Evolutionary conservation across 139 green algal species (phyloP).

Genomic region (Asterochloris erici): DNA sequence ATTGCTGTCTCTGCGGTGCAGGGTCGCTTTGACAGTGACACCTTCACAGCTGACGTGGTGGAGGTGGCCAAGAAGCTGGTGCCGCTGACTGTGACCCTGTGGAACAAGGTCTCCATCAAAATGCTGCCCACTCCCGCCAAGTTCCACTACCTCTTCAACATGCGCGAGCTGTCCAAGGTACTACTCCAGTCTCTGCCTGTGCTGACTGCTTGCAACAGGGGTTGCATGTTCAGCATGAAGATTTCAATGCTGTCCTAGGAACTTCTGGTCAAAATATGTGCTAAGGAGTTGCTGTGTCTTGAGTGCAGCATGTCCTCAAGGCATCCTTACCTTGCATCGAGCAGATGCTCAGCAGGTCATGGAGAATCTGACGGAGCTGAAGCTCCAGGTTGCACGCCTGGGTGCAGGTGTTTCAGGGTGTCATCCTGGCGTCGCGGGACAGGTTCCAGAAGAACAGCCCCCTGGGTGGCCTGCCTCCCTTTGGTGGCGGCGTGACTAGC

Average conservation of each 20-base stretch:
- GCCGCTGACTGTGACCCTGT: conserved; percentile 79
- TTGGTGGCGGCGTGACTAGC: conserved; percentile 67
- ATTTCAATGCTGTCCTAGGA: no score
- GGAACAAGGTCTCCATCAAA: conserved; percentile 71
- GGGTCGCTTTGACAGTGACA: conserved; percentile 41
- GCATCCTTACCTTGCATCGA: no score
- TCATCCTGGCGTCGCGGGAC: conserved; percentile 74
- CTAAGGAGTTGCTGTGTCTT: no score
- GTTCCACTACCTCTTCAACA: conserved; percentile 97
- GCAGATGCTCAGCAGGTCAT: no score
- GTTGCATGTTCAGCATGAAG: no score
- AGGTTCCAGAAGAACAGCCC: conserved; percentile 37
- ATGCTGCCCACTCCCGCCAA: conserved; percentile 94
- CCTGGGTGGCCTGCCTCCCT: conserved; percentile 26
- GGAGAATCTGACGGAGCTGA: background rate
- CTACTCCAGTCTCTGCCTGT: conserved; percentile 28
- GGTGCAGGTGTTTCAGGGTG: conserved; percentile 59
- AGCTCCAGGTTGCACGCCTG: background rate
- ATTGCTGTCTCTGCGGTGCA: background rate
- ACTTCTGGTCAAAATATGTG: no score
- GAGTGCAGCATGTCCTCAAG: no score
- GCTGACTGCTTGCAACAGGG: background rate
- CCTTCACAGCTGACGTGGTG: conserved; percentile 46
- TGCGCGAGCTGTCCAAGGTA: conserved; percentile 92
- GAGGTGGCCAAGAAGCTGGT: conserved; percentile 73